phyloP scores from a whole-genome alignment of 345 rosid species.

The Nephelium lappaceum region DNA sequence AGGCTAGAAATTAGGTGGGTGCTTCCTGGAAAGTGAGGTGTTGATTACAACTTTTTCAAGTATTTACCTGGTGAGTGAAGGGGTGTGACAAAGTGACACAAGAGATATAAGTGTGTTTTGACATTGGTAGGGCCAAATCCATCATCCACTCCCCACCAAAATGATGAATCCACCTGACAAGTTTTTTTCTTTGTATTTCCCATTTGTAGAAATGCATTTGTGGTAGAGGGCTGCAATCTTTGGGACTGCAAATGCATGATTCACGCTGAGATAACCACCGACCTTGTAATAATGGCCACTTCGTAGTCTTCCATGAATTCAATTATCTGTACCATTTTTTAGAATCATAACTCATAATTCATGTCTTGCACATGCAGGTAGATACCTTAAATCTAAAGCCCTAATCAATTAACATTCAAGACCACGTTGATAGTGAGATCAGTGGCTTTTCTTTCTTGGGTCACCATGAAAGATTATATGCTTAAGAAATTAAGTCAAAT shows the following conservation, averaged over 20 bases:
- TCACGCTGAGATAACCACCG: constrained; percentile 23
- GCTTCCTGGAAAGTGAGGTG: constrained; percentile 19
- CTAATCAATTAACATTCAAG: background rate
- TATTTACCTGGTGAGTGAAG: background rate
- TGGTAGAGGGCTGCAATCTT: background rate
- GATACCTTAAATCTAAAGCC: background rate
- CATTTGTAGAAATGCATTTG: constrained; percentile 12
- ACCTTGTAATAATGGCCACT: constrained; percentile 11
- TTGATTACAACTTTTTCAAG: background rate
- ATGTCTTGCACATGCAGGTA: background rate
- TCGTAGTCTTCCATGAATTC: background rate
- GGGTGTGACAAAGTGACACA: background rate
- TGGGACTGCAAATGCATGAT: constrained; percentile 3
- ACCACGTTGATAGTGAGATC: background rate
- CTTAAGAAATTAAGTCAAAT: too few relatives aligned
- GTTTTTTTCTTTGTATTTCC: background rate
- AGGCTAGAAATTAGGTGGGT: background rate
- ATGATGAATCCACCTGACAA: constrained; percentile 23
- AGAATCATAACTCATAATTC: background rate
- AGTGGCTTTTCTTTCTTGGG: too few relatives aligned
- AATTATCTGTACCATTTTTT: too few relatives aligned
- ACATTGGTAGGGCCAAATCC: constrained; percentile 9
- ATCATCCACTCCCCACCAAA: constrained; percentile 22
- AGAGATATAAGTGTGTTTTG: background rate
- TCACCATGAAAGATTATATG: too few relatives aligned